Evolutionary conservation across 305 asterid species (phyloP).

Genomic region (Ilex paraguariensis): DNA sequence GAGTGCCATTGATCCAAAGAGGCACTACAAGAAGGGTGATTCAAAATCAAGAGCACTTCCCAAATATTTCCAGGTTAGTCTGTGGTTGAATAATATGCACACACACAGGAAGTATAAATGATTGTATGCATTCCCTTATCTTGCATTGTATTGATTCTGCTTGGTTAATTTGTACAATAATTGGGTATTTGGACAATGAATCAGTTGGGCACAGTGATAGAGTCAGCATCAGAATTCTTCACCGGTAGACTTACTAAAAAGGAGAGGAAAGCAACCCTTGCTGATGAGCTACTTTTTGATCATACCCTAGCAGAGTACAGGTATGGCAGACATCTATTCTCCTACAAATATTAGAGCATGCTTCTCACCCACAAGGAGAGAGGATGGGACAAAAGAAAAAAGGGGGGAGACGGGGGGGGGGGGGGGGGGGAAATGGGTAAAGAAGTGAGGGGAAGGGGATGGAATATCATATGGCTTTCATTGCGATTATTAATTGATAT

Average conservation of each 20-base stretch:
- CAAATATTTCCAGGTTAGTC: slow-evolving; percentile 77
- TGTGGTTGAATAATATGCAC: neutral
- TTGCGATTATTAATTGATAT: no score
- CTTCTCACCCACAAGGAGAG: no score
- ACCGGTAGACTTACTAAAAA: slow-evolving; percentile 70
- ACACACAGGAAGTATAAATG: neutral
- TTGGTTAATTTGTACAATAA: neutral
- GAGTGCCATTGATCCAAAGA: slow-evolving; percentile 68
- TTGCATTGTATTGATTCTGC: neutral
- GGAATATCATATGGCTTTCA: neutral
- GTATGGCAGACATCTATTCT: slow-evolving; percentile 19
- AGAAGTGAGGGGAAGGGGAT: neutral
- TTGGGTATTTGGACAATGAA: slow-evolving; percentile 13
- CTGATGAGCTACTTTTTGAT: slow-evolving; percentile 77
- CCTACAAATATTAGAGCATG: neutral
- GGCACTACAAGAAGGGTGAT: slow-evolving; percentile 76
- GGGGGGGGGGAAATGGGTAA: neutral
- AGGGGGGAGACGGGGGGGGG: no score
- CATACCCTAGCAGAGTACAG: slow-evolving; percentile 40
- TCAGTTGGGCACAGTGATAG: slow-evolving; percentile 80
- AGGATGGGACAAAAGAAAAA: no score
- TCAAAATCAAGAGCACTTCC: slow-evolving; percentile 62
- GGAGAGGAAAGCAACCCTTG: slow-evolving; percentile 71
- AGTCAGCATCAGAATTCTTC: slow-evolving; percentile 59
- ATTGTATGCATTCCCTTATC: neutral